Base-by-base conservation (phyloP, 352 stramenopile genomes). In the Phytophthora cryptogea region DNA sequence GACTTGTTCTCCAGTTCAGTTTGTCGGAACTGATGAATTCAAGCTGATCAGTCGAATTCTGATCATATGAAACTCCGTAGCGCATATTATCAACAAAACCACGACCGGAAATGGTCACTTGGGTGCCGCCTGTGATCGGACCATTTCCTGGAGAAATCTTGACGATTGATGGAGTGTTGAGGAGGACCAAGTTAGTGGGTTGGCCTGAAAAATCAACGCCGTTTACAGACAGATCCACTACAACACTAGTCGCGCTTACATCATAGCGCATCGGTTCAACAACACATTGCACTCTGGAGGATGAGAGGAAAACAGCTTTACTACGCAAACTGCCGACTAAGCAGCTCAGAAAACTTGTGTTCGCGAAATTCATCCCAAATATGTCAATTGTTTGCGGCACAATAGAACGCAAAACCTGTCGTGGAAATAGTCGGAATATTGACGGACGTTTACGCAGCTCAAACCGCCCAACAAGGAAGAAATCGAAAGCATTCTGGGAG, bases 291-390 rank as follows among this genome's bases (percentile, higher is more conserved):
- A 76, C 10, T n/a, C 66, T 69, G 2, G 54, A 72, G n/a, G 53
- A 8, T 1, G 72, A 75, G 0, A 73, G 17, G 13, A 60, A 78
- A 9, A 35, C 51, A 6, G 65, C 66, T 9, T 17, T 16, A 5
- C 27, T 28, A 20, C 5, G 10, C 1, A 67, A 17, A 1, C 28
- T 11, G 5, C 49, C 59, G 27, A 75, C 40, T 7, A n/a, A 54
- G 11, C 72, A 80, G 14, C 31, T 51, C 0, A 77, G 26, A 11
- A 47, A 45, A 13, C 48, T 60, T 13, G 61, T 49, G 14, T 78
- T 70, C 35, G 42, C 51, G 28, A 80, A 78, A 26, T 73, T 31
- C 40, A 59, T 51, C 8, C 72, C 72, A 9, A 76, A 75, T 9
- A 80, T 35, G 23, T 70, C 50, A 28, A 80, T 31, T 8, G 46